Percentiles rank a stretch among this genome's conserved stretches.
phyloP scores from a whole-genome alignment of 169 alveolate genomes.

The Eimeria acervulina region DNA sequence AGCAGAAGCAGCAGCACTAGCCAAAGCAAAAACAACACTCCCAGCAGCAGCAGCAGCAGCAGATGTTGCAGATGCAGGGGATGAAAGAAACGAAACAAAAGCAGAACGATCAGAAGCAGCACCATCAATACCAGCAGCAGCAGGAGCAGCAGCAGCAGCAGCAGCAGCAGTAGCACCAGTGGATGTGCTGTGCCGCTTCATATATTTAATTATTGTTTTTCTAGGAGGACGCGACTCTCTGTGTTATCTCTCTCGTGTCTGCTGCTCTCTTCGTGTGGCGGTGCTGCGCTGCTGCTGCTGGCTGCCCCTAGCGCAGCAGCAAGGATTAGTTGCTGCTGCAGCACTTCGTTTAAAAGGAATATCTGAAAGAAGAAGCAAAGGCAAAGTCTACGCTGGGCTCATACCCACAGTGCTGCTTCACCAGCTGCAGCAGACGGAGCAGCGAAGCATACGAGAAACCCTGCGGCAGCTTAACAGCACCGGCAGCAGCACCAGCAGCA shows the following conservation, averaged over 20 bases:
- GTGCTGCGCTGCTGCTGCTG: slow-evolving; percentile 10
- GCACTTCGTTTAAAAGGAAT: not conserved
- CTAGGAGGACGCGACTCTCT: slow-evolving; percentile 31
- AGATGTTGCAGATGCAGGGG: not conserved
- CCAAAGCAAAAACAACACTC: not conserved
- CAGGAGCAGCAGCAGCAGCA: slow-evolving; percentile 18
- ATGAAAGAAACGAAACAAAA: not conserved
- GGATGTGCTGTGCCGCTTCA: not conserved
- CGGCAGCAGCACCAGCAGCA: slow-evolving; percentile 5
- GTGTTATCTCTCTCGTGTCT: not conserved
- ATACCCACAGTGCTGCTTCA: slow-evolving; percentile 1
- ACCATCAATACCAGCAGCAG: not conserved
- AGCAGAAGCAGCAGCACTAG: not conserved
- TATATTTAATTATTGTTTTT: not conserved
- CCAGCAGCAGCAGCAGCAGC: slow-evolving; percentile 31
- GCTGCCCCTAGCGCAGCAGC: not conserved
- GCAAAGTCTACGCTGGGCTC: slow-evolving; percentile 18
- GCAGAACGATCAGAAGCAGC: not conserved
- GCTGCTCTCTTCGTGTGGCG: not conserved
- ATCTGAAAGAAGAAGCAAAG: slow-evolving; percentile 47
- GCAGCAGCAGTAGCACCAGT: slow-evolving; percentile 21
- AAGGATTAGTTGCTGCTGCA: slow-evolving; percentile 2
- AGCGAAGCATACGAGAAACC: not conserved
- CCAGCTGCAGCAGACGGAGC: not conserved
- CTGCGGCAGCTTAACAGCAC: not conserved